Base-by-base conservation (phyloP, 805 yeast genomes). In the Suhomyces tanzawaensis region DNA sequence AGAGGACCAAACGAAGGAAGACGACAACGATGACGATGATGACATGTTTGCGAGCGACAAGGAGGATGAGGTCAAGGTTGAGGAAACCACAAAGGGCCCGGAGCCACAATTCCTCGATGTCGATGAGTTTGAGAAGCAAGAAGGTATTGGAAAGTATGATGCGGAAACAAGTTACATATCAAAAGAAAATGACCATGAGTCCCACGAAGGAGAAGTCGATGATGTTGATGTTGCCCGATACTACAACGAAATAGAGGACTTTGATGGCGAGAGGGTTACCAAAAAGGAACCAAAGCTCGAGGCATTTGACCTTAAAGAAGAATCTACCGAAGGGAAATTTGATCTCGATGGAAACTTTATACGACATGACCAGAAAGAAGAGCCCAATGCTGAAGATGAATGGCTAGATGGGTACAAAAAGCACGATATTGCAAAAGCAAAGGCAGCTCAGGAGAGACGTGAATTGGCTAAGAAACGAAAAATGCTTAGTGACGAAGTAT, bases 321-420 rank as follows among this genome's bases (percentile, higher is more conserved):
- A 85, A 48, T 57, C 65, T 29, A 71, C 71, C 37, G 77, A 74
- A 32, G 91, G 89, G 2, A 55, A 56, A 3, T 79, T 81, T 51
- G 88, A 82, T 47, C 67, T 60, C 26, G 75, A 73, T 27, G 87
- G 88, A 1, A 81, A 79, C 47, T 82, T 65, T 47, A 60, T 78
- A 14, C 60, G 72, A 18, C 58, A 60, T 12, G 69, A 66, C 3
- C 62, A 63, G 3, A 41, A 46, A 8, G 60, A 59, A 8, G 61
- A 55, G 4, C 56, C 49, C 5, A 52, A 49, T 7, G 27, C 13
- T 7, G 46, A 54, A 55, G 51, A 28, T 65, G 61, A 19, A 57
- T 71, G 75, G 71, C 50, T 71, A 24, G 46, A 46, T 14, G 69
- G 60, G 4, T 32, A 61, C 4, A 58, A 60, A 27, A 56, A 57